A percentile compares a stretch with the other conserved stretches of the same genome.
These are phyloP conservation scores for Tuber umbilicatum DNA, from an alignment of 495 filamentous ascomycete species.

Conservation along the genomic window DNA sequence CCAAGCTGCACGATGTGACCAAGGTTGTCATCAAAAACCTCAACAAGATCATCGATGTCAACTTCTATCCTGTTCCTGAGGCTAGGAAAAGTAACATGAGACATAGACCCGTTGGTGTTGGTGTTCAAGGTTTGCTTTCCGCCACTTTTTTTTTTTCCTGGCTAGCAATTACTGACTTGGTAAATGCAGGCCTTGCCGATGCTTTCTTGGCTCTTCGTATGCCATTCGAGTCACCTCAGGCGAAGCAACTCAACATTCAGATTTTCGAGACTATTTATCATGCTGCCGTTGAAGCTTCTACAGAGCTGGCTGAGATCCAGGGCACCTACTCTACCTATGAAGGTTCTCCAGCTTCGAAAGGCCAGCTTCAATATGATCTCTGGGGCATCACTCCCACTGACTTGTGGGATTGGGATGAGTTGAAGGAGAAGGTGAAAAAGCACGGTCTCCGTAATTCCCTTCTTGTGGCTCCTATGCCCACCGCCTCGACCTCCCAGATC, in stretches of 20 bases:
- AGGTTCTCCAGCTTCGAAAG: constrained; percentile 89
- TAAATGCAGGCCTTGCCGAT: constrained; percentile 62
- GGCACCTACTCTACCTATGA: constrained; percentile 85
- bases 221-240: constrained; percentile 93
- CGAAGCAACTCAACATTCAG: constrained; percentile 87
- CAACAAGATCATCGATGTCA: constrained; percentile 95
- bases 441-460: constrained; percentile 90
- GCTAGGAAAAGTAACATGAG: constrained; percentile 92
- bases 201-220: constrained; percentile 93
- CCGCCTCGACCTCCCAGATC: constrained; percentile 92
- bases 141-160: neutral
- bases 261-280: constrained; percentile 99
- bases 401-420: constrained; percentile 89
- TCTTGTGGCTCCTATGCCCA: constrained; percentile 95
- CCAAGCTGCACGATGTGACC: constrained; percentile 86
- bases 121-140: constrained; percentile 67
- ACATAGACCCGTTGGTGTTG: constrained; percentile 87
- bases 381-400: constrained; percentile 88
- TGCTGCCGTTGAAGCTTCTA: constrained; percentile 81
- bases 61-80: constrained; percentile 92
- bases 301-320: constrained; percentile 70
- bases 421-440: constrained; percentile 86
- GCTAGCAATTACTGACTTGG: constrained; percentile 7
- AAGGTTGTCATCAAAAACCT: constrained; percentile 85
- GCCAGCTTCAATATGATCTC: constrained; percentile 97